Percentiles rank a stretch among this genome's conserved stretches.
phyloP scores from a whole-genome alignment of 139 green algal genomes.

The Trebouxia sp. region DNA sequence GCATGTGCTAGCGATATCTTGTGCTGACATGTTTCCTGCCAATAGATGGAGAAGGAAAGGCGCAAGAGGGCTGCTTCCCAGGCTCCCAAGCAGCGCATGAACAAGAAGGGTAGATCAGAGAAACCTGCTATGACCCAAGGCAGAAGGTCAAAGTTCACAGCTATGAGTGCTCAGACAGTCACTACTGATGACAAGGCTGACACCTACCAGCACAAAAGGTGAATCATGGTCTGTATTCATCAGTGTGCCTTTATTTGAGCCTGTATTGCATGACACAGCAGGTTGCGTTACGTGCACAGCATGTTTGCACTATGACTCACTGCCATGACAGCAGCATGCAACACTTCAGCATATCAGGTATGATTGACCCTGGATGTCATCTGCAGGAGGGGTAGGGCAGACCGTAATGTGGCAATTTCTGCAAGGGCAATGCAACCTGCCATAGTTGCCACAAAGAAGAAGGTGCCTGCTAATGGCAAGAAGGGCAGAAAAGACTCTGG shows the following conservation, averaged over 20 bases:
- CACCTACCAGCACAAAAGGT: slow-evolving; percentile 15
- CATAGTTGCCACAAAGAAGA: neutral
- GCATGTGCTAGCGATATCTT: no score
- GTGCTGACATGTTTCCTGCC: no score
- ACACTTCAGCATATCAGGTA: no score
- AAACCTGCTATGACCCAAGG: slow-evolving; percentile 12
- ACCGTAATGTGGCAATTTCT: slow-evolving; percentile 8
- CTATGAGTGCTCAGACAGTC: slow-evolving; percentile 15
- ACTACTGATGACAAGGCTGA: slow-evolving; percentile 2
- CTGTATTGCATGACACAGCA: no score
- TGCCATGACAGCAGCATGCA: no score
- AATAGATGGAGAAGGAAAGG: slow-evolving; percentile 19
- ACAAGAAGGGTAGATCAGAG: slow-evolving; percentile 17
- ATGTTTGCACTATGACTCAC: neutral
- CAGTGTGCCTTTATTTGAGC: no score
- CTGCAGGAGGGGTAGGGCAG: neutral
- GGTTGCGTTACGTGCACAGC: no score
- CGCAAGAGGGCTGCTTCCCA: neutral
- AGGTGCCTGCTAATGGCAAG: slow-evolving; percentile 14
- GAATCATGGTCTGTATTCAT: no score
- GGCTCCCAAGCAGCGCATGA: neutral
- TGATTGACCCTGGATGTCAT: no score
- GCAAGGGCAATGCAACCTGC: neutral
- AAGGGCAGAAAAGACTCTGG: neutral
- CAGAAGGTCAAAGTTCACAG: slow-evolving; percentile 12